Base-by-base conservation (phyloP, 1,139 yeast genomes). In the Suhomyces chickasaworum region DNA sequence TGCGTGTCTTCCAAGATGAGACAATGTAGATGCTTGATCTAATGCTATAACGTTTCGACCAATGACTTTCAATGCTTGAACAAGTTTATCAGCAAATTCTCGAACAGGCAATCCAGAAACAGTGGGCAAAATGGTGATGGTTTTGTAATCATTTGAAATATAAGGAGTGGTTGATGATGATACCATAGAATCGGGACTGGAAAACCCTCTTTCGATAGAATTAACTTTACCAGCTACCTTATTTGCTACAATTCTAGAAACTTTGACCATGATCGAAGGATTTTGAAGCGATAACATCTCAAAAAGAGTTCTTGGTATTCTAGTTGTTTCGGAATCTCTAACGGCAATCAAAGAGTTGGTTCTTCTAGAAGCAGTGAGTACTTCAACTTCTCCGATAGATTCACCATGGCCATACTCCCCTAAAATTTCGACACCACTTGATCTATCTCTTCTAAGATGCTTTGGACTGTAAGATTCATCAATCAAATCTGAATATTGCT, bases 331-430 rank as follows among this genome's bases (percentile, higher is more conserved):
- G 0, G 97, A 86, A 56, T 91, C 98, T 60, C 99, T 77, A 1
- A 93, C 87, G 0, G 98, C 97, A 34, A 90, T 83, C 40, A 90
- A 76, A 0, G 96, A 83, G 30, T 80, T 76, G 1, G 84, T 75
- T 60, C 97, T 79, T 53, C 83, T 75, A 3, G 87, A 81, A 8
- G 95, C 93, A 0, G 98, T 90, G 51, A 93, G 73, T 2, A 93
- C 97, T 62, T 93, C 99, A 12, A 93, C 85, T 65, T 93, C 99
- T 3, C 99, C 99, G 51, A 93, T 80, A 43, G 96, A 87, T 56
- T 89, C 95, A 3, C 98, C 98, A 62, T 90, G 96, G 0, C 97
- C 97, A 59, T 83, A 84, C 60, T 93, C 99, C 2, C 88, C 89
- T 16, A 85, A 56, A 0, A 83, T 75, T 30, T 65, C 68, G 25